Evolutionary conservation across 2,329 filamentous ascomycete genomes (phyloP).

Genomic region (Colletotrichum magnum): DNA sequence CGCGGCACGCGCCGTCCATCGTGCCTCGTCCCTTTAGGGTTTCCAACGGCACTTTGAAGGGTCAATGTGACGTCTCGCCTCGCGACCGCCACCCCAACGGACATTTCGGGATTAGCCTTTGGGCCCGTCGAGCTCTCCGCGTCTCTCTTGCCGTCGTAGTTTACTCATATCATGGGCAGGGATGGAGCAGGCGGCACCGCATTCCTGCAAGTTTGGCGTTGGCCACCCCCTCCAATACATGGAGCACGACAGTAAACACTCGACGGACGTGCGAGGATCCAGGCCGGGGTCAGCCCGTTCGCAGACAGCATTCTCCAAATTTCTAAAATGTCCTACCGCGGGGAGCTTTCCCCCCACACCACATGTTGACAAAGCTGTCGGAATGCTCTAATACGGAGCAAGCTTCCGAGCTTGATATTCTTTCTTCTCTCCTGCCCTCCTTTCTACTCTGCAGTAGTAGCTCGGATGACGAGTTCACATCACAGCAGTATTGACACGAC

Average conservation of each 20-base stretch:
- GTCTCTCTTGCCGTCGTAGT: neutral
- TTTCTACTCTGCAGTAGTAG: neutral
- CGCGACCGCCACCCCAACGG: constrained; percentile 18
- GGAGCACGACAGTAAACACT: neutral
- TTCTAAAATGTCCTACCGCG: constrained; percentile 2
- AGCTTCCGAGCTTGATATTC: accelerated
- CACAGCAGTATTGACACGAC: constrained; percentile 1
- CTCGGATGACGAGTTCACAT: constrained; percentile 9
- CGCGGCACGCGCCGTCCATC: neutral
- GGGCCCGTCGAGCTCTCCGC: neutral
- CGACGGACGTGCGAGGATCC: neutral
- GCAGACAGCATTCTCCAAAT: constrained; percentile 4
- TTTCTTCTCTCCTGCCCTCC: neutral
- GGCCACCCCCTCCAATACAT: too few species aligned
- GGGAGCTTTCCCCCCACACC: neutral
- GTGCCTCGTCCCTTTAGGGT: constrained; percentile 14
- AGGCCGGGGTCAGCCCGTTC: constrained; percentile 4
- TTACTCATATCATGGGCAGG: neutral
- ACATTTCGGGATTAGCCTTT: constrained; percentile 17
- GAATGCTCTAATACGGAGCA: constrained; percentile 3
- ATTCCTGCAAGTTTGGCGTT: too few species aligned
- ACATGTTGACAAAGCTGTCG: neutral
- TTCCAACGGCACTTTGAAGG: neutral
- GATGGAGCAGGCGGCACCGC: neutral
- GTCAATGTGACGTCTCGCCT: constrained; percentile 31